Percentiles rank a stretch among this genome's conserved stretches.
Conservation (phyloP, 192 early-diverging fungal genomes). For the Podochytrium sp. region DNA sequence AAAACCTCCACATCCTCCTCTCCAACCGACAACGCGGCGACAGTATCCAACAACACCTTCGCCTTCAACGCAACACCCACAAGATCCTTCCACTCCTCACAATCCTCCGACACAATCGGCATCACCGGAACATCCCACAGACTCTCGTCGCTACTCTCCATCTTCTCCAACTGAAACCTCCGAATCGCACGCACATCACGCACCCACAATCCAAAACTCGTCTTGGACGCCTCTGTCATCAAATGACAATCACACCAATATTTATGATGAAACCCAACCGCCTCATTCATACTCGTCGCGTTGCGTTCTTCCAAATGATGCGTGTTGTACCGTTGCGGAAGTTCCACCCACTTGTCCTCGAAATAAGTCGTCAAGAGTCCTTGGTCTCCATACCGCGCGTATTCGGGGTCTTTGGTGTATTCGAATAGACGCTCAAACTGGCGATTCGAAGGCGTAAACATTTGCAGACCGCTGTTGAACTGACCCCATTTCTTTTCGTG, state of each 20-base stretch:
- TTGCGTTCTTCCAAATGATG: slow-evolving; percentile 3
- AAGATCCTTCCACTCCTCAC: too few relatives aligned
- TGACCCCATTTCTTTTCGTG: neutral
- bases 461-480: slow-evolving; percentile 14
- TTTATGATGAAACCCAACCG: neutral
- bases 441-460: neutral
- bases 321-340: neutral
- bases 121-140: too few relatives aligned
- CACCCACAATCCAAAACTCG: too few relatives aligned
- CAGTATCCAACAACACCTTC: too few relatives aligned
- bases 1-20: too few relatives aligned
- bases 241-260: slow-evolving; percentile 16
- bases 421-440: slow-evolving; percentile 2
- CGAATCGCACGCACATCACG: too few relatives aligned
- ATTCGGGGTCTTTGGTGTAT: slow-evolving; percentile 3
- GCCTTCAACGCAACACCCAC: too few relatives aligned
- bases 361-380: slow-evolving; percentile 1
- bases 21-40: too few relatives aligned
- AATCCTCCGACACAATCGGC: too few relatives aligned
- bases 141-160: too few relatives aligned
- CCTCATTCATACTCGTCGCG: neutral
- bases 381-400: slow-evolving; percentile 7
- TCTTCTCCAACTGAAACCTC: too few relatives aligned
- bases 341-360: slow-evolving; percentile 1
- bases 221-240: too few relatives aligned